Percentiles rank a stretch among this genome's conserved stretches.
Conservation (phyloP, 768 basidiomycete species). For the Galerina sulciceps region DNA sequence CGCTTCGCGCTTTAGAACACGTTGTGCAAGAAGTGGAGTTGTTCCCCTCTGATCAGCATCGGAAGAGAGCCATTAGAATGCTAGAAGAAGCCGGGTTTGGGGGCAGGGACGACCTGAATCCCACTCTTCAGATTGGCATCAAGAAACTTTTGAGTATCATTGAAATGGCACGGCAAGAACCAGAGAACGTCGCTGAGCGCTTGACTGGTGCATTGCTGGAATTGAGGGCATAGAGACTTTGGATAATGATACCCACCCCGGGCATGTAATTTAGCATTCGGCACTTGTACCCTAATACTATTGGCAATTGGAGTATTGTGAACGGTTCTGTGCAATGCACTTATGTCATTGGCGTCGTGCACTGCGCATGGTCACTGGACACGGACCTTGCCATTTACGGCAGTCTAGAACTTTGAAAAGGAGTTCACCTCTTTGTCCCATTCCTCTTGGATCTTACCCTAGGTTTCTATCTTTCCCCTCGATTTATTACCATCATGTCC, state of each 20-base stretch:
- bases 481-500: conserved; percentile 27
- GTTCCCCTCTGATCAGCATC: conserved; percentile 62
- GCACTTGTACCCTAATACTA: too few relatives aligned
- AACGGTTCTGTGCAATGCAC: too few relatives aligned
- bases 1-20: conserved; percentile 69
- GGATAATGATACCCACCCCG: not conserved
- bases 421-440: not conserved
- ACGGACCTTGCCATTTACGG: not conserved
- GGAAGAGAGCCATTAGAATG: conserved; percentile 61
- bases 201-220: conserved; percentile 68
- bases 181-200: conserved; percentile 77
- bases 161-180: conserved; percentile 98
- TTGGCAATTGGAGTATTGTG: too few relatives aligned
- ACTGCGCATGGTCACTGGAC: too few relatives aligned
- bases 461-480: not conserved
- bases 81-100: conserved; percentile 76
- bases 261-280: not conserved
- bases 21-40: conserved; percentile 82
- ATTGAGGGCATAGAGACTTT: conserved; percentile 30
- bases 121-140: conserved; percentile 80
- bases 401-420: not conserved
- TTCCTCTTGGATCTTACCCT: not conserved
- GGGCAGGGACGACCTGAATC: conserved; percentile 43
- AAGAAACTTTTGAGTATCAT: conserved; percentile 91
- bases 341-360: too few relatives aligned